Conservation (phyloP, 345 rosid species). For the Bretschneidera sinensis region DNA sequence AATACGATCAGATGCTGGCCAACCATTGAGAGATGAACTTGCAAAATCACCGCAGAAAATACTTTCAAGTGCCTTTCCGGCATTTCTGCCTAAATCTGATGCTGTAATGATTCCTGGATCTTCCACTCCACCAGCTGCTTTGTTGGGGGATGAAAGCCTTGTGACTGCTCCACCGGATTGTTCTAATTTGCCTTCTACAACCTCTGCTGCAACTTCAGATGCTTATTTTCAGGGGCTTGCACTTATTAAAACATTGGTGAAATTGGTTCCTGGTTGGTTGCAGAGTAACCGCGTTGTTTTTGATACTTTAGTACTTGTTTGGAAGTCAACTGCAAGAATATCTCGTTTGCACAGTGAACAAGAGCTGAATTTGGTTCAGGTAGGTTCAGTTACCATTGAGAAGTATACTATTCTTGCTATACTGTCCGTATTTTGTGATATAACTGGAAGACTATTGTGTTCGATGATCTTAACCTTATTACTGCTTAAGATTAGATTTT, state of each 20-base stretch:
- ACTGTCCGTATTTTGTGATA: too few relatives aligned
- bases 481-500: not conserved
- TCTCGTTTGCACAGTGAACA: constrained; percentile 90
- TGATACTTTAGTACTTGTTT: constrained; percentile 75
- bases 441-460: not conserved
- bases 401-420: constrained; percentile 2
- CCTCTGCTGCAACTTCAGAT: constrained; percentile 49
- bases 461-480: not conserved
- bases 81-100: constrained; percentile 66
- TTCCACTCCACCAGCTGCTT: constrained; percentile 54
- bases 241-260: constrained; percentile 84
- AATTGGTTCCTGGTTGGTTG: constrained; percentile 86
- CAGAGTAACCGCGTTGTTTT: constrained; percentile 79
- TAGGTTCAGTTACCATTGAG: constrained; percentile 29
- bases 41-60: constrained; percentile 91
- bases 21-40: constrained; percentile 89
- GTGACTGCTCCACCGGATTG: constrained; percentile 48
- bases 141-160: constrained; percentile 59
- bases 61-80: constrained; percentile 82
- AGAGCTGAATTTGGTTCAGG: constrained; percentile 91
- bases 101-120: constrained; percentile 41
- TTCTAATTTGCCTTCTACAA: constrained; percentile 41
- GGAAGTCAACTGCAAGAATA: constrained; percentile 93
- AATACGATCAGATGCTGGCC: constrained; percentile 93
- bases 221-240: constrained; percentile 95